Evolutionary conservation across 306 rosid species (phyloP), one percentile per base, ranked within the genome.

Genomic region (Oxytropis ochrocephala): DNA sequence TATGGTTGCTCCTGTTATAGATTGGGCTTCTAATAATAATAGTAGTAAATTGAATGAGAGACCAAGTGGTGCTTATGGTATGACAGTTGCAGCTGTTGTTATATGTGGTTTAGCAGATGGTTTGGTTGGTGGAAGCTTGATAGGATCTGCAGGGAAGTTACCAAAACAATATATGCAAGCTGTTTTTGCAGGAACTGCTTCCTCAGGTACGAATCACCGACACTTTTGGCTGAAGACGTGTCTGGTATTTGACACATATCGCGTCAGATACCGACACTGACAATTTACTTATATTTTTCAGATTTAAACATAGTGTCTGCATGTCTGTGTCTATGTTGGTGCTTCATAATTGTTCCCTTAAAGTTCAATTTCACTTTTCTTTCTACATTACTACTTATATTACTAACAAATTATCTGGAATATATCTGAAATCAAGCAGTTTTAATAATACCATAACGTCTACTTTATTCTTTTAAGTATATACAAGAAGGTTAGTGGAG

Each of bases 121-220:
- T 7, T 56, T 94, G 75, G 96, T 91, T 0, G 96, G 84, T 48
- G 96, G 93, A 79, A 88, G 92, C 82, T 63, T 94, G 82, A 89
- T 94, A 47, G 97, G 99, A 56, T 88, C 97, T n/a, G 94, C 97
- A 24, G 97, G 97, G 8, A 84, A 79, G 81, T 92, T 94, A 21
- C 99, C 97, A 8, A 87, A 87, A 69, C 85, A 81, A 75, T 94
- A 87, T 48, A 94, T 94, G 97, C 99, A 94, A 73, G 97, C 96
- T 41, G 96, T 94, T 79, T 88, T 94, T 73, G 99, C 96, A 5
- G 97, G 96, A 61, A 88, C 96, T 36, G 99, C 96, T 77, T 87
- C 97, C 66, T 91, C 99, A 75, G 99, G 99, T 93, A 57, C 19
- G 18, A 39, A 43, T 5, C 14, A 14, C n/a, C 67, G 29, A 24